Conservation (phyloP, 139 green algal genomes). For the Chlamydomonas applanata region DNA sequence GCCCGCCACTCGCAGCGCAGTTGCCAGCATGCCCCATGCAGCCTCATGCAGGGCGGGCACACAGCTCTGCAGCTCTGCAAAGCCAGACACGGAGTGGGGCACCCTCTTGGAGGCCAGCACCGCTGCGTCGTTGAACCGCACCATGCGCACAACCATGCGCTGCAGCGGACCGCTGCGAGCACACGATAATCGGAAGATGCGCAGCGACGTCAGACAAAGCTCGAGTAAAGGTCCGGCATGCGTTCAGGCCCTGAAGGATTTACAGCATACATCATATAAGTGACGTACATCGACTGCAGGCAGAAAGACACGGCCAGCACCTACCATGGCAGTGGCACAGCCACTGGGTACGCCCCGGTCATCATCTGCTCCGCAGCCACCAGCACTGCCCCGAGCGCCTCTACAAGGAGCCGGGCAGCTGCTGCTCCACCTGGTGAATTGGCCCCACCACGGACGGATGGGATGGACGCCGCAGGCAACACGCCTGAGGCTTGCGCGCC, state of each 20-base stretch:
- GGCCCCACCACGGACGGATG: not conserved
- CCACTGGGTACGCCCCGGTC: not conserved
- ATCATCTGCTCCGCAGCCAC: conserved; percentile 3
- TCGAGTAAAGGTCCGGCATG: too few species aligned
- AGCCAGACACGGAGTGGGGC: not conserved
- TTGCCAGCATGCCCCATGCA: not conserved
- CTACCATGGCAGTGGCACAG: conserved; percentile 2
- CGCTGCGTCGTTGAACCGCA: conserved; percentile 5
- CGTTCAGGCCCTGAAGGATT: too few species aligned
- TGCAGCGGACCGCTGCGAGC: not conserved
- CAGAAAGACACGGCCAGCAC: not conserved
- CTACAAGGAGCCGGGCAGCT: not conserved
- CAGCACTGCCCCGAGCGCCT: not conserved
- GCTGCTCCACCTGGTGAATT: not conserved
- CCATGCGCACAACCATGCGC: not conserved
- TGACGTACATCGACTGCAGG: too few species aligned
- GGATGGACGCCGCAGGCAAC: not conserved
- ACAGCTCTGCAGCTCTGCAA: not conserved
- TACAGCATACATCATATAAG: too few species aligned
- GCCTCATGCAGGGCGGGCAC: not conserved
- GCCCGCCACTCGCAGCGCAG: not conserved
- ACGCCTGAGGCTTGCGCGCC: not conserved
- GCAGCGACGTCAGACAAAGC: too few species aligned
- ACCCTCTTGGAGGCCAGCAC: not conserved
- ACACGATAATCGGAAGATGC: too few species aligned